These are phyloP conservation scores for Elongisporangium senticosum DNA, from an alignment of 352 stramenopile genomes.

Conservation along the genomic window DNA sequence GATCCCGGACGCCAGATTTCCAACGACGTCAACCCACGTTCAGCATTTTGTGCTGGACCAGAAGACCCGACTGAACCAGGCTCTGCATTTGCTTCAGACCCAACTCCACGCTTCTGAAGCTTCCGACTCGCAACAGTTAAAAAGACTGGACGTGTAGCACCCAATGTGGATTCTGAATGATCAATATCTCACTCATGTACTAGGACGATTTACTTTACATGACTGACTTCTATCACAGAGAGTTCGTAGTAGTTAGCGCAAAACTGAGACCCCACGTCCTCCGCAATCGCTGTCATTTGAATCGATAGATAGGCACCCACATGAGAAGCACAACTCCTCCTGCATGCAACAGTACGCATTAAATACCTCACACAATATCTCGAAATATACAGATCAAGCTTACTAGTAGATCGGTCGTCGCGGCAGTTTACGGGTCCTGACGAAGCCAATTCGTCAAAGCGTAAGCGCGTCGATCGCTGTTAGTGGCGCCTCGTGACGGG, in stretches of 20 bases:
- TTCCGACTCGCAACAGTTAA: no score
- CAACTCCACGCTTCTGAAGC: constrained; percentile 1
- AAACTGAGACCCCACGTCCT: no score
- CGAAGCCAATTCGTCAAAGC: constrained; percentile 63
- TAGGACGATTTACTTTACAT: no score
- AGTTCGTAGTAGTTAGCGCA: no score
- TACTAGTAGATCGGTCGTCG: not conserved
- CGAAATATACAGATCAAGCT: constrained; percentile 2
- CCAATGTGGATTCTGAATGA: no score
- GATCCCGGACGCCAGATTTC: constrained; percentile 23
- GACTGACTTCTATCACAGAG: no score
- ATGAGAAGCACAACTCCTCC: not conserved
- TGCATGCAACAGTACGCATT: not conserved
- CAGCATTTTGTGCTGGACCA: constrained; percentile 23
- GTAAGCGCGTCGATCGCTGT: constrained; percentile 44
- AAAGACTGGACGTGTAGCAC: no score
- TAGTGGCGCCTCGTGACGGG: constrained; percentile 14
- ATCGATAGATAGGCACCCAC: not conserved
- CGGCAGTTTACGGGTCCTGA: constrained; percentile 18
- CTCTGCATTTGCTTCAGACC: constrained; percentile 7
- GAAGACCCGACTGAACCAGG: constrained; percentile 5
- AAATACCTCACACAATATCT: not conserved
- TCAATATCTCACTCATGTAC: no score
- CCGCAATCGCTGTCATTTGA: not conserved
- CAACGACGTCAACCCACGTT: constrained; percentile 15